Base-by-base conservation (phyloP, 1,139 yeast species). In the Yamadazyma atlantica region DNA sequence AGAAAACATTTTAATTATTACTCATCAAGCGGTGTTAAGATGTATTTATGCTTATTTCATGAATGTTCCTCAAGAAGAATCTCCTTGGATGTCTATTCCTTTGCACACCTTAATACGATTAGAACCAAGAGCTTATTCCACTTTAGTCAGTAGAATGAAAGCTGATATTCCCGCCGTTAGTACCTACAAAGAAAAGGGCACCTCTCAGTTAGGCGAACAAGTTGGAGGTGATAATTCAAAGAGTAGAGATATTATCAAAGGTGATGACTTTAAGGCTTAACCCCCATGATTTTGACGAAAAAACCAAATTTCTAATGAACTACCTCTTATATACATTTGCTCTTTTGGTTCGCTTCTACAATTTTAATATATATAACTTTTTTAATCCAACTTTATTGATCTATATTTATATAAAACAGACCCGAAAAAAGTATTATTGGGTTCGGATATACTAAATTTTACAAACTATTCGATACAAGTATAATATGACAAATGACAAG, bases 51-150 rank as follows among this genome's bases (percentile, higher is more conserved):
- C 98, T 4, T 92, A 94, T 60, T 92, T 90, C 58, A 94, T 92
- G 97, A 92, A 92, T 58, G 96, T 92, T 14, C 96, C 97, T 4
- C 97, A 90, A 60, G 97, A 92, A 54, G 94, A 89, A 58, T 80
- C 90, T 43, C 99, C 99, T 4, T 92, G 98, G 97, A 90, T 92
- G 96, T 88, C 95, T 34, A 95, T 92, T 40, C 99, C 99, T 7
- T 70, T 92, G 54, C 99, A 92, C 58, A 92, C 98, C 0, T 70
- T 92, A 58, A 92, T 92, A 53, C 85, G 88, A 56, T 72, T 92
- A 48, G 97, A 94, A 59, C 97, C 97, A 8, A 74, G 95, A 41
- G 97, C 98, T 1, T 90, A 88, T 58, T 84, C 83, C 39, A 92
- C 98, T 0, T 64, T 82, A 33, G 97, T 90, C 28, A 85, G 92